Evolutionary conservation across 768 basidiomycete species (phyloP).

Genomic region (Trametes villosa): DNA sequence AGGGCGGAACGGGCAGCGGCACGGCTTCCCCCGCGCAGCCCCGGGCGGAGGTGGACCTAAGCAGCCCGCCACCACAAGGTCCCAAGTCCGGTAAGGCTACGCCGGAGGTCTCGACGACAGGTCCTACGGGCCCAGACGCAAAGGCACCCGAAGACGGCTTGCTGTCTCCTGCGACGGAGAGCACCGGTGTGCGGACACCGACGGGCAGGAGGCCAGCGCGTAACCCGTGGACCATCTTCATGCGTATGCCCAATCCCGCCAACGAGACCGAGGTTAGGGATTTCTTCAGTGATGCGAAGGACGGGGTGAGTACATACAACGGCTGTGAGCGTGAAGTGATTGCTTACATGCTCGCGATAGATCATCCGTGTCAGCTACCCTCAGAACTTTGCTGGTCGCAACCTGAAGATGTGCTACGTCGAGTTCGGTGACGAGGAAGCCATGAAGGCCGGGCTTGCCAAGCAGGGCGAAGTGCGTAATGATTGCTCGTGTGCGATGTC

Average conservation of each 20-base stretch:
- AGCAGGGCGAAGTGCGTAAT: conserved; percentile 74
- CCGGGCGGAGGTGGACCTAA: conserved; percentile 21
- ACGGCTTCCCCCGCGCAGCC: conserved; percentile 25
- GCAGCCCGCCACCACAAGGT: conserved; percentile 15
- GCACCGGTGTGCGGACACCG: conserved; percentile 74
- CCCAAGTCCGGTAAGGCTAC: conserved; percentile 47
- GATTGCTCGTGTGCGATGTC: conserved; percentile 13
- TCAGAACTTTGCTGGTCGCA: conserved; percentile 48
- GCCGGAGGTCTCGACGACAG: conserved; percentile 28
- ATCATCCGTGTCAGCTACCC: conserved; percentile 74
- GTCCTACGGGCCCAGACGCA: conserved; percentile 7
- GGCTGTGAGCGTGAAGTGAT: not conserved
- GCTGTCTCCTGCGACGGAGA: conserved; percentile 44
- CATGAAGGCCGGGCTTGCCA: conserved; percentile 79
- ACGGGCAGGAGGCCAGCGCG: conserved; percentile 63
- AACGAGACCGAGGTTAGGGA: conserved; percentile 71
- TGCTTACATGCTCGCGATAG: conserved; percentile 37
- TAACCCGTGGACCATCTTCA: conserved; percentile 86
- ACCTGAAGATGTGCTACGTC: conserved; percentile 73
- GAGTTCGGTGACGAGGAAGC: conserved; percentile 89
- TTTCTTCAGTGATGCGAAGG: conserved; percentile 75
- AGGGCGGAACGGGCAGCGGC: conserved; percentile 37
- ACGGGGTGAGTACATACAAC: conserved; percentile 53
- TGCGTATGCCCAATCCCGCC: conserved; percentile 60
- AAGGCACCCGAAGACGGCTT: conserved; percentile 31